Conservation (phyloP, 331 rosid genomes). For the Ulmus americana region DNA sequence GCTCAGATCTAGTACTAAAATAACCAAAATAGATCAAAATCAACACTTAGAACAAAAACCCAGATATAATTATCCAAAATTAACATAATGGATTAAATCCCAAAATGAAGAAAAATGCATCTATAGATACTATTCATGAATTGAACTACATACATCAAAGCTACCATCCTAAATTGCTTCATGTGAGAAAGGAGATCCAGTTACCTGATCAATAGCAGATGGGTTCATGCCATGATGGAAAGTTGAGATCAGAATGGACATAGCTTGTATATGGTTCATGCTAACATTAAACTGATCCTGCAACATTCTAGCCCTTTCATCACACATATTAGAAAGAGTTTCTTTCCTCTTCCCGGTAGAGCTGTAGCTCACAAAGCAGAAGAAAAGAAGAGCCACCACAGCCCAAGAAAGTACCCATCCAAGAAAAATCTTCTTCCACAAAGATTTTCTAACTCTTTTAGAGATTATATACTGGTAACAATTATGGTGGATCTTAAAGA, state of each 20-base stretch:
- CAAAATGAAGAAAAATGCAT: not conserved
- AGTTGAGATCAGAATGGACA: conserved; percentile 85
- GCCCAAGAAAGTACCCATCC: conserved; percentile 59
- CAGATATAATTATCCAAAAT: conserved; percentile 6
- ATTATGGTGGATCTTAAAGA: conserved; percentile 45
- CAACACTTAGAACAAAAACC: conserved; percentile 1
- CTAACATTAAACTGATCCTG: conserved; percentile 98
- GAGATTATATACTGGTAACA: conserved; percentile 58
- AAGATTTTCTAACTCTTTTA: conserved; percentile 36
- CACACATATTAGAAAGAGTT: conserved; percentile 84
- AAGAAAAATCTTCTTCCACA: conserved; percentile 57
- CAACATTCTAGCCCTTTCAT: conserved; percentile 95
- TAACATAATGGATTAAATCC: not conserved
- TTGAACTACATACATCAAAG: conserved; percentile 12
- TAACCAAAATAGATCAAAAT: conserved; percentile 9
- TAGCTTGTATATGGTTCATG: conserved; percentile 95
- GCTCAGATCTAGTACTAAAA: conserved; percentile 18
- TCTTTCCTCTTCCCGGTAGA: conserved; percentile 85
- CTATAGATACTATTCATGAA: conserved; percentile 1
- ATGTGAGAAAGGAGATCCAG: conserved; percentile 1
- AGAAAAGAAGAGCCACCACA: conserved; percentile 48
- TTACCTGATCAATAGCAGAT: conserved; percentile 89
- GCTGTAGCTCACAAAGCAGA: conserved; percentile 50
- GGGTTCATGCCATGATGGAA: conserved; percentile 78
- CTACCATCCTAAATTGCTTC: conserved; percentile 12